Base-by-base conservation (phyloP, 2,329 filamentous ascomycete species). In the Penicillium brasilianum region DNA sequence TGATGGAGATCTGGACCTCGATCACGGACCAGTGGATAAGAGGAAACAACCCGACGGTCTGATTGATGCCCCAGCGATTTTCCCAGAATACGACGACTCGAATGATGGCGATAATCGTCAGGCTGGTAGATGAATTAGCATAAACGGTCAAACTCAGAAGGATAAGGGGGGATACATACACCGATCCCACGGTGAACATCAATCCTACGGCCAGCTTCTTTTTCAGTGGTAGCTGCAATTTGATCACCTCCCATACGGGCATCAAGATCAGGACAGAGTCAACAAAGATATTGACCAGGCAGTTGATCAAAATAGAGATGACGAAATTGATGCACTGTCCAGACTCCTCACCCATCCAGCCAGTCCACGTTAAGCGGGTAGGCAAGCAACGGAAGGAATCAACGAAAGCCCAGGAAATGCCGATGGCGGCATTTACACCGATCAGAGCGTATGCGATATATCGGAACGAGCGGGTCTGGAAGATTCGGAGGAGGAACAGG, bases 21-120 rank as follows among this genome's bases (percentile, higher is more conserved):
- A 73, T 71, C 14, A 73, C 65, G 7, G 70, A 71, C 71, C 71
- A 73, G 58, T 69, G 65, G 28, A 69, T 66, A 14, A 72, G 62
- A 2, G 71, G 69, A n/a, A 69, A 66, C 34, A 72, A 51, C 20
- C 68, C 66, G 4, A 63, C 56, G 55, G 50, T 49, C 2, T 69
- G 64, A 18, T 71, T 71, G 9, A 28, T 13, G 4, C 63, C 65
- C 69, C 64, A 70, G 34, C 66, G 64, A 32, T 72, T 66, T 7
- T 56, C 63, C 60, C 65, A 72, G 58, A 72, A 71, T 2, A 72
- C 67, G 10, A 72, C 49, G 3, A 71, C 68, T 28, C 70, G 67
- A 25, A 71, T 66, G 13, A 71, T 69, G 8, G 67, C 69, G 22
- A 72, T 65, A 28, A 71, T 51, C 0, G 66, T 72, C 2, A 72